These are phyloP conservation scores for Sextonia rubra DNA, from an alignment of 164 flowering plant species.

Conservation along the genomic window DNA sequence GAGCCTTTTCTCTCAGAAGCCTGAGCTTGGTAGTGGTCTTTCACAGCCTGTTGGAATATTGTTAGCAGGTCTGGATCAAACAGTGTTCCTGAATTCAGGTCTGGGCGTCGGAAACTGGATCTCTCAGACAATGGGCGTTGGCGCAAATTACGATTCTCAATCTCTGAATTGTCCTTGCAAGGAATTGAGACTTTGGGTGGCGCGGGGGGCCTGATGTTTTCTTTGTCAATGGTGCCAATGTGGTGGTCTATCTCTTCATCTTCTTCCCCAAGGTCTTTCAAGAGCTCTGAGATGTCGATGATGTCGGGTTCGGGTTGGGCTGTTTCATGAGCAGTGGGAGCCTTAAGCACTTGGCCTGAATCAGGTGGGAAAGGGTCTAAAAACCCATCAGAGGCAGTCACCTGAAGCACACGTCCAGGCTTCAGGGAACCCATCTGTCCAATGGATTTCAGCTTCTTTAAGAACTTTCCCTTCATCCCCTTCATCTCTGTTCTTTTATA, in stretches of 20 bases:
- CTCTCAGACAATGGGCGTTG: slow-evolving; percentile 12
- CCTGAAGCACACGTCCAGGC: slow-evolving; percentile 52
- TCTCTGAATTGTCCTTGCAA: slow-evolving; percentile 11
- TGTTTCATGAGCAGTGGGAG: background rate
- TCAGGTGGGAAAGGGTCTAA: slow-evolving; percentile 12
- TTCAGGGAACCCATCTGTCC: slow-evolving; percentile 44
- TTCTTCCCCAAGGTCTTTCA: slow-evolving; percentile 59
- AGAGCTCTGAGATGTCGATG: slow-evolving; percentile 41
- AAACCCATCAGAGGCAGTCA: slow-evolving; percentile 41
- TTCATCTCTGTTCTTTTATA: slow-evolving; percentile 31
- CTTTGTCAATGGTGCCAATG: slow-evolving; percentile 35
- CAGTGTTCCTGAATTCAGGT: slow-evolving; percentile 29
- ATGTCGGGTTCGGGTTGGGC: slow-evolving; percentile 29
- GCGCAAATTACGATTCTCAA: slow-evolving; percentile 1
- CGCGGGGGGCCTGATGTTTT: slow-evolving; percentile 44
- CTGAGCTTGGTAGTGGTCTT: slow-evolving; percentile 26
- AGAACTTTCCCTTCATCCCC: slow-evolving; percentile 61
- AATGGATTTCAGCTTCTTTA: slow-evolving; percentile 72
- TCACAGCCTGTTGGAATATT: slow-evolving; percentile 33
- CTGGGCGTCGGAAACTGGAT: slow-evolving; percentile 30
- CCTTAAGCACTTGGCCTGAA: slow-evolving; percentile 8
- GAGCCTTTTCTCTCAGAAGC: slow-evolving; percentile 26
- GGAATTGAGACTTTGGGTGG: slow-evolving; percentile 14
- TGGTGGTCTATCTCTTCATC: slow-evolving; percentile 18
- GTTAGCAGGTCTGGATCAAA: slow-evolving; percentile 42